Percentiles rank a stretch among this genome's conserved stretches.
These are phyloP conservation scores for Neurospora cerealis DNA, from an alignment of 495 filamentous ascomycete genomes.

Conservation along the genomic window DNA sequence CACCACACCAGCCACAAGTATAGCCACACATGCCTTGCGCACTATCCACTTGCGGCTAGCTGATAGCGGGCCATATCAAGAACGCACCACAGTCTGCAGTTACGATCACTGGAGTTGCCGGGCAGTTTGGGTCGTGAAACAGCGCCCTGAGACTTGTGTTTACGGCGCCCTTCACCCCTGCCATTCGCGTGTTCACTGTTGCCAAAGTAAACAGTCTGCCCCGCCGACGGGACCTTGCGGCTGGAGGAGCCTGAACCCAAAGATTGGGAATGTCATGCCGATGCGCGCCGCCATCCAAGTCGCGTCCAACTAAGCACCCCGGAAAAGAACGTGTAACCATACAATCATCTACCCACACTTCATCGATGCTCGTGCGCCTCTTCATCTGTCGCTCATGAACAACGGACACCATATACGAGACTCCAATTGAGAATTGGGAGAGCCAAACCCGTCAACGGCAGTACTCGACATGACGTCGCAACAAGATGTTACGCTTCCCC, in stretches of 20 bases:
- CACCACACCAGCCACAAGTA: constrained; percentile 5
- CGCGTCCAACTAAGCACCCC: neutral
- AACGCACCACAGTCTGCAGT: neutral
- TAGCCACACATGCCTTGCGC: neutral
- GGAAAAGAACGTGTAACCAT: neutral
- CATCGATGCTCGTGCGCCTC: neutral
- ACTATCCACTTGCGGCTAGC: neutral
- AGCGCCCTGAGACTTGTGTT: neutral
- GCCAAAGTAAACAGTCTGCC: neutral
- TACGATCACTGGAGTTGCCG: neutral
- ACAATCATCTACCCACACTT: neutral
- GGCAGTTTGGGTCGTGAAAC: neutral
- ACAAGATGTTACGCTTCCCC: constrained; percentile 36
- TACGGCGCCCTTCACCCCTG: neutral
- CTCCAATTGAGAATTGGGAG: neutral
- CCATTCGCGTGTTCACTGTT: neutral
- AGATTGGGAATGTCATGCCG: neutral
- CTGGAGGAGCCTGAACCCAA: neutral
- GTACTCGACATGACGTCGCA: constrained; percentile 33
- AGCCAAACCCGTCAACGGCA: neutral
- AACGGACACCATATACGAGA: neutral
- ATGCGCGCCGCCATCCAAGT: neutral
- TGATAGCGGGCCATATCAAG: neutral
- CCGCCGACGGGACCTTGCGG: neutral
- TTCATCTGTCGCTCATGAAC: neutral